Conservation (phyloP, 164 flowering plant species). For the Nymphaea colorata region DNA sequence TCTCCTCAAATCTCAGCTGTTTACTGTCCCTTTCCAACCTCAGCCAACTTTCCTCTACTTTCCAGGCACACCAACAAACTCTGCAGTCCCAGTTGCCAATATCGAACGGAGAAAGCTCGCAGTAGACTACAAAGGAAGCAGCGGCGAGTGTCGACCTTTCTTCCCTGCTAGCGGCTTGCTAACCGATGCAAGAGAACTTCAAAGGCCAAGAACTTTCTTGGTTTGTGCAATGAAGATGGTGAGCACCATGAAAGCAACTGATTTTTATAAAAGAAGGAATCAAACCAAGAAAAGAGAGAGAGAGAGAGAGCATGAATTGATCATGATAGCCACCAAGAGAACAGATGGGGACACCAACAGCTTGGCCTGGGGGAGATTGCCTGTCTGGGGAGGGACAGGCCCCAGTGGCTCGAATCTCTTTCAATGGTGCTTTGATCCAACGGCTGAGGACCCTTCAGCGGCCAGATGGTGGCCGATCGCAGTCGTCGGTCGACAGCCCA, state of each 20-base stretch:
- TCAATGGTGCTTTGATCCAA: background rate
- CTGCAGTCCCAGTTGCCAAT: background rate
- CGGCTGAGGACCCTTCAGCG: background rate
- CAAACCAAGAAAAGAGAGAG: background rate
- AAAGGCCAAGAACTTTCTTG: background rate
- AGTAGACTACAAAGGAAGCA: background rate
- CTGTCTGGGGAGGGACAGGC: background rate
- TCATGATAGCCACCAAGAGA: background rate
- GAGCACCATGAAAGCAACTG: background rate
- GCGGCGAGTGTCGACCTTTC: background rate
- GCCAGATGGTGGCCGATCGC: background rate
- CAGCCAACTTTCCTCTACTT: background rate
- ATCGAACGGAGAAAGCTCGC: background rate
- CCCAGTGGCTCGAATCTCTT: background rate
- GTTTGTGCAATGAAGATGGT: background rate
- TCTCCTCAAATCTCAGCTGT: background rate
- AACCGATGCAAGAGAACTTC: background rate
- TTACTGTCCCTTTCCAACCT: no score
- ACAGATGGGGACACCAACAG: background rate
- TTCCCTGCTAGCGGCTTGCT: background rate
- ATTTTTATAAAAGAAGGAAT: background rate
- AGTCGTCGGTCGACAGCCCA: background rate
- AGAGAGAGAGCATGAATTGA: background rate
- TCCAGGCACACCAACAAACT: background rate
- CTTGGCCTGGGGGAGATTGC: background rate